Evolutionary conservation across 1,284 basidiomycete species (phyloP), one percentile per base, ranked within the genome.

Genomic region (Sparassis latifolia): DNA sequence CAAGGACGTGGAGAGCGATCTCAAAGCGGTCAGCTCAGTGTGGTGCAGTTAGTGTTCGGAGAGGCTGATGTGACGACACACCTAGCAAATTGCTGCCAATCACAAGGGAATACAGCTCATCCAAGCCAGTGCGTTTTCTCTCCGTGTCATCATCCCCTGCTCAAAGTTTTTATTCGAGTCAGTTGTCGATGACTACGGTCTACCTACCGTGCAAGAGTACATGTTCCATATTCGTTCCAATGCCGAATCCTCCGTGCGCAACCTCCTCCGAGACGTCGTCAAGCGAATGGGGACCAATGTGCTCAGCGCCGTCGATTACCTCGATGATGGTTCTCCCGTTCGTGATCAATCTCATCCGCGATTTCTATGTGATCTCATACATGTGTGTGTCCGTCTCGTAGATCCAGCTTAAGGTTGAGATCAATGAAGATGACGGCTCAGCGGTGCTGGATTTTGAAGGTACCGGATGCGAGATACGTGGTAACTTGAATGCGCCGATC

Each of bases 1-100:
- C 51, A 73, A 86, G 47, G 93, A 97, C 63, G 87, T 96, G 10
- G 90, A 95, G 72, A 89, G 89, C 58, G 95, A 97, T 66, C 66
- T 97, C 52, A 93, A 95, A 66, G 94, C 95, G 48, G 88, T 86
- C 58, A 53, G 81, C 67, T 27, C 20, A 20, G 20, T 20, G 20
- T 20, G 20, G 20, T 20, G 20, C 20, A 20, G 20, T 20, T 20
- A 20, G 20, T 20, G 20, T 20, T 20, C 20, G 20, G 20, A 20
- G 20, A 20, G 20, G 20, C 20, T 20, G 20, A 20, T 20, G 20
- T 20, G 20, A 20, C 20, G 20, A 45, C 41, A 33, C 31, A 38
- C 31, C n/a, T 51, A 89, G 81, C 94, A 97, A 86, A 89, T 98
- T 53, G 92, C 94, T 0, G 95, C 96, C 12, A 97, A 97, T 66